These are phyloP conservation scores for Lycium barbarum DNA, from an alignment of 257 asterid genomes.

Conservation along the genomic window DNA sequence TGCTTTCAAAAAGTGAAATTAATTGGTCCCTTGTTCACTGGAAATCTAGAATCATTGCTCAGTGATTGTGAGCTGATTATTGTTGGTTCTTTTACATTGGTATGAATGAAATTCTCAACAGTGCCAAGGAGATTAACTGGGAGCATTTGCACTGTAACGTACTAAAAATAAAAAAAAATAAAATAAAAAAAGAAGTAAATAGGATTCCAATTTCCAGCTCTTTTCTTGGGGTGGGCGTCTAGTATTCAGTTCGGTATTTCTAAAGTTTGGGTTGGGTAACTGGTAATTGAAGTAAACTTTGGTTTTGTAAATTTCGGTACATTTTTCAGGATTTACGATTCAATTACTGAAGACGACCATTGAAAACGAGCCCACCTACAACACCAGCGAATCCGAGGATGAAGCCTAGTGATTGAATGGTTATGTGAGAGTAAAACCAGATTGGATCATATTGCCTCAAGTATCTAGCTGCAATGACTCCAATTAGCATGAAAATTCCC, in stretches of 20 bases:
- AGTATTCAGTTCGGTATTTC: too few species aligned
- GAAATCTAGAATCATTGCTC: background rate
- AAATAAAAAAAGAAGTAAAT: too few species aligned
- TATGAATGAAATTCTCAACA: background rate
- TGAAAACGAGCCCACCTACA: slow-evolving; percentile 66
- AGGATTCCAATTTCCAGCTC: too few species aligned
- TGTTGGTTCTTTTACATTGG: background rate
- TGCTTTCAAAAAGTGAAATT: background rate
- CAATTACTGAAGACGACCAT: slow-evolving; percentile 61
- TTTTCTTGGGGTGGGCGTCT: too few species aligned
- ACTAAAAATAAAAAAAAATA: too few species aligned
- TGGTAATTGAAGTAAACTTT: too few species aligned
- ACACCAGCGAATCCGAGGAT: slow-evolving; percentile 70
- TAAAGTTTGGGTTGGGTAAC: too few species aligned
- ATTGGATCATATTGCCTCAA: slow-evolving; percentile 75
- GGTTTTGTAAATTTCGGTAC: too few species aligned
- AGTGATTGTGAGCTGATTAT: background rate
- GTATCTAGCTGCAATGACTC: slow-evolving; percentile 80
- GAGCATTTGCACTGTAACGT: background rate
- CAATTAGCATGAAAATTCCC: slow-evolving; percentile 78
- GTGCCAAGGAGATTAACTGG: background rate
- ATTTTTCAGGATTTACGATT: too few species aligned
- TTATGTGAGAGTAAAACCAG: slow-evolving; percentile 77
- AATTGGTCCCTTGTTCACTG: background rate
- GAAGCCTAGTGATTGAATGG: slow-evolving; percentile 65